Evolutionary conservation across 1,284 basidiomycete genomes (phyloP), one percentile per base, ranked within the genome.

Genomic region (Entoloma clypeatum): DNA sequence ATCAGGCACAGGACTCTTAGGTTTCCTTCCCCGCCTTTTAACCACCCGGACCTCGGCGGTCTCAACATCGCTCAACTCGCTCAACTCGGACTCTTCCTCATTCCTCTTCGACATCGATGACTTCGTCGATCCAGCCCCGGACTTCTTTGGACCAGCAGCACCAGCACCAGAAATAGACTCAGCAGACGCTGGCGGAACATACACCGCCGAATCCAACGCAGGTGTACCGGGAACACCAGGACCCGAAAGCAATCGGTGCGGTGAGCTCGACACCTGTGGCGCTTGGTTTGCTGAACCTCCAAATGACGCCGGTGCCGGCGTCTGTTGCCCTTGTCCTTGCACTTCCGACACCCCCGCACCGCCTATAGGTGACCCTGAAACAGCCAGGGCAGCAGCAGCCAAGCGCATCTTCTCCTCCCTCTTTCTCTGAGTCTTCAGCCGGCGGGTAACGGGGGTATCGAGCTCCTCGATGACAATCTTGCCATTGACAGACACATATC

Each of bases 371-470:
- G n/a, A n/a, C n/a, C n/a, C n/a, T n/a, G n/a, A n/a, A n/a, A n/a
- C 21, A 10, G 17, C 14, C 18, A 36, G 10, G 18, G 14, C 7
- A n/a, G 13, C 26, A n/a, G 28, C 34, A 9, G 46, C 7, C 10
- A 47, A 21, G 1, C 53, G 57, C 18, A 64, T 51, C 42, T 54
- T 69, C 51, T 74, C 70, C 8, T 65, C 72, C 56, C 69, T 74
- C 44, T 64, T 65, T 21, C 68, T 68, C 41, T 63, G 56, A 18
- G 68, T 66, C 57, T 80, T 83, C 55, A 75, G 69, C 39, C 72
- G 69, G 3, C 83, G 74, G 24, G 71, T 80, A 4, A 71, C 71
- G 24, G 83, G 83, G 1, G 82, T 80, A 51, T 86, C 84, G 14
- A 86, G 63, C 40, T 78, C 74, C 53, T 86, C 82, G 43, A 86